Percentiles rank a stretch among this genome's conserved stretches.
Evolutionary conservation across 306 rosid species (phyloP).

Genomic region (Cyclanthera cordifolia): DNA sequence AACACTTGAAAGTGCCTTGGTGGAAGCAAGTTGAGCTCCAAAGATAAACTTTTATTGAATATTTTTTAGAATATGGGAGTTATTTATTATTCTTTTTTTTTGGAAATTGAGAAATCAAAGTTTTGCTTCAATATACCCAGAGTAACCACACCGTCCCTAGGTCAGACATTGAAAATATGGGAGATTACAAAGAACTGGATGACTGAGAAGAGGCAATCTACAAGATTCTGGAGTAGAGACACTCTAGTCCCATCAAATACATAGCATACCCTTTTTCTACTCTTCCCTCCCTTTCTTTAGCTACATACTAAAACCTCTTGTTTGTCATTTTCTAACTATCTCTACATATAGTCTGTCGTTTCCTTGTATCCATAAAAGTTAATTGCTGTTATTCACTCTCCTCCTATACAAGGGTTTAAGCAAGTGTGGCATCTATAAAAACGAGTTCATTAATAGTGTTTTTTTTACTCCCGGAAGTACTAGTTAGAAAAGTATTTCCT

Average conservation of each 20-base stretch:
- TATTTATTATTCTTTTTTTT: no score
- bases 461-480: neutral
- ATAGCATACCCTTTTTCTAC: neutral
- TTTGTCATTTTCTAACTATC: neutral
- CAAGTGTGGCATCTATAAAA: neutral
- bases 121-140: no score
- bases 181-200: neutral
- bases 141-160: no score
- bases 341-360: neutral
- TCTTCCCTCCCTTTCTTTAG: neutral
- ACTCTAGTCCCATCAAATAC: neutral
- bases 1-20: neutral
- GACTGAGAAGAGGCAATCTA: neutral
- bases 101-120: no score
- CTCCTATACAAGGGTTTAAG: neutral
- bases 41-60: neutral
- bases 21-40: neutral
- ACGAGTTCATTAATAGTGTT: neutral
- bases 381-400: neutral
- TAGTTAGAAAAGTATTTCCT: neutral
- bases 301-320: neutral
- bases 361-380: neutral
- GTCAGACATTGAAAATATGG: constrained; percentile 9
- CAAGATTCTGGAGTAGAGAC: neutral
- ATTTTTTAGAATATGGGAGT: constrained; percentile 5